Evolutionary conservation across 768 basidiomycete species (phyloP).

Genomic region (Neoboletus subvelutipes): DNA sequence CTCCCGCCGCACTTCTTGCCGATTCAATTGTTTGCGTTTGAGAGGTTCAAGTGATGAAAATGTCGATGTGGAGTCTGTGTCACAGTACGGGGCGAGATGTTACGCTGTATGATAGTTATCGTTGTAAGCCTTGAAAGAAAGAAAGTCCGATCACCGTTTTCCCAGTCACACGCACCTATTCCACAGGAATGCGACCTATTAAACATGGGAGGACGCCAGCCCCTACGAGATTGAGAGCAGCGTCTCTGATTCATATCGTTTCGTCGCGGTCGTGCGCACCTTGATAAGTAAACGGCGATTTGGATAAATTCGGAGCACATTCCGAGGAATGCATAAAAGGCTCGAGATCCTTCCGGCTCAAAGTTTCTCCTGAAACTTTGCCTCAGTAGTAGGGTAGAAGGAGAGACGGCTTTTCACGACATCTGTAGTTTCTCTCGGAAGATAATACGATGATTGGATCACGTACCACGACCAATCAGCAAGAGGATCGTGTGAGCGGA

Average conservation of each 20-base stretch:
- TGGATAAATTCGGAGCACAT: too few relatives aligned
- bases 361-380: too few relatives aligned
- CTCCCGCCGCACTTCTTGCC: neutral
- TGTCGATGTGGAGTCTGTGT: neutral
- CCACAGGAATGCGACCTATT: neutral
- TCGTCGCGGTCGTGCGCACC: too few relatives aligned
- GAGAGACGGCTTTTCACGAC: too few relatives aligned
- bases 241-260: too few relatives aligned
- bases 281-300: too few relatives aligned
- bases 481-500: neutral
- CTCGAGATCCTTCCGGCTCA: too few relatives aligned
- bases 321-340: too few relatives aligned
- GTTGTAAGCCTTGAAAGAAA: neutral
- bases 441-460: neutral
- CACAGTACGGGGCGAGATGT: too few relatives aligned
- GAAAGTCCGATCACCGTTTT: neutral
- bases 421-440: neutral
- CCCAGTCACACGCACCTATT: neutral
- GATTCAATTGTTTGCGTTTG: neutral
- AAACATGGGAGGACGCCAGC: too few relatives aligned
- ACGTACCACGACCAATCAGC: neutral
- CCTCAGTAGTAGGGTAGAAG: too few relatives aligned
- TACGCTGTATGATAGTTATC: neutral
- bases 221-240: neutral
- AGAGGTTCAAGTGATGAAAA: neutral